phyloP scores from a whole-genome alignment of 176 grass and related monocot genomes.

The Hyparrhenia diplandra region DNA sequence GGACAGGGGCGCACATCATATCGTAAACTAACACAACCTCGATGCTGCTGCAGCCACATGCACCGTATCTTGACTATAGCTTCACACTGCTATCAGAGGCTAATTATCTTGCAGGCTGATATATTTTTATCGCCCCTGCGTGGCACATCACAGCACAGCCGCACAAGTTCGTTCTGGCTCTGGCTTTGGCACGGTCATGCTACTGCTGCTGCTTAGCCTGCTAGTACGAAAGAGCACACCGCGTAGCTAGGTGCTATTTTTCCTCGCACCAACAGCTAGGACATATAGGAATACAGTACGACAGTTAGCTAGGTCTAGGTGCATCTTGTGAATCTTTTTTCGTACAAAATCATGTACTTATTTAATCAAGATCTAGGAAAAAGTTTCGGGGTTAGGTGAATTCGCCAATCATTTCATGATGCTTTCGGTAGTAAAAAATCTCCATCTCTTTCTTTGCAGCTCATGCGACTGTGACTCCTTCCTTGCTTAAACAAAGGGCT shows the following conservation, averaged over 20 bases:
- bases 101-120: no score
- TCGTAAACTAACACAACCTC: slow-evolving; percentile 5
- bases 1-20: background rate
- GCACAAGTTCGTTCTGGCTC: background rate
- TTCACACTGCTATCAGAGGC: background rate
- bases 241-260: background rate
- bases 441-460: background rate
- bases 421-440: slow-evolving; percentile 8
- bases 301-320: background rate
- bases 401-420: slow-evolving; percentile 13
- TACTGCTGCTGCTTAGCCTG: background rate
- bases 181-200: background rate
- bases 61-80: background rate
- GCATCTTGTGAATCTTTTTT: background rate
- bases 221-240: background rate
- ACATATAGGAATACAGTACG: background rate
- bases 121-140: background rate
- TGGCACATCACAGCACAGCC: slow-evolving; percentile 1
- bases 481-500: background rate
- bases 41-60: slow-evolving; percentile 24
- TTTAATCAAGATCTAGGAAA: background rate
- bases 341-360: background rate
- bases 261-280: background rate
- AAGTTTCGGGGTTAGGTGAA: background rate
- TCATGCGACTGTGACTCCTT: background rate